Conservation (phyloP, 495 filamentous ascomycete species). For the Neurospora hispaniola region DNA sequence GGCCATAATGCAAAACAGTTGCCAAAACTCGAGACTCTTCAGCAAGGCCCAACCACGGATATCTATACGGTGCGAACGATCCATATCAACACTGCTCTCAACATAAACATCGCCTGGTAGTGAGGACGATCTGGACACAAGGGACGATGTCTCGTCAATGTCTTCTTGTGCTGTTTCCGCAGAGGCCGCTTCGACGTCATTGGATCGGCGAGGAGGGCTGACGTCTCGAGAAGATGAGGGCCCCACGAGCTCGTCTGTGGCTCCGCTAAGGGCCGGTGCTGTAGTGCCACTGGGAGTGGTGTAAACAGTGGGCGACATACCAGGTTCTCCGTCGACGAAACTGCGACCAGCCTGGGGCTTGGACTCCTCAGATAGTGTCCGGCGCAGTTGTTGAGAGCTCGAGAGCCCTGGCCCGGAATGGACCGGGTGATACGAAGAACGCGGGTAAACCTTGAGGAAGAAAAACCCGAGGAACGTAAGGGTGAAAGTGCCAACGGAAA, state of each 20-base stretch:
- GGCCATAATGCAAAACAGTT: slow-evolving; percentile 75
- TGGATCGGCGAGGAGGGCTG: slow-evolving; percentile 4
- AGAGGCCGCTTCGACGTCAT: slow-evolving; percentile 4
- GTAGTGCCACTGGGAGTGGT: neutral
- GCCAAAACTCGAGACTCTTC: slow-evolving; percentile 75
- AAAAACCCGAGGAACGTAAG: slow-evolving; percentile 66
- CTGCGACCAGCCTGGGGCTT: neutral
- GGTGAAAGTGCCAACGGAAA: slow-evolving; percentile 68
- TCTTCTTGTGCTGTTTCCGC: slow-evolving; percentile 9
- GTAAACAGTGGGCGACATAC: neutral
- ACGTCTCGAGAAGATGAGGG: neutral
- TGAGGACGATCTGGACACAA: slow-evolving; percentile 57
- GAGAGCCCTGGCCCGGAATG: slow-evolving; percentile 44
- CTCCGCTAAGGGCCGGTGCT: slow-evolving; percentile 3
- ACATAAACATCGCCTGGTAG: slow-evolving; percentile 37
- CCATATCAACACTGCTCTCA: slow-evolving; percentile 45
- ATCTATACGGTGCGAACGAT: slow-evolving; percentile 64
- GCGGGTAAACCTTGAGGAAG: slow-evolving; percentile 69
- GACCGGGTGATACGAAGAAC: slow-evolving; percentile 54
- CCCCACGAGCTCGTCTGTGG: slow-evolving; percentile 4
- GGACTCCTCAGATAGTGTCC: neutral
- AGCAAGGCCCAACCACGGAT: slow-evolving; percentile 78
- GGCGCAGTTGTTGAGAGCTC: slow-evolving; percentile 49
- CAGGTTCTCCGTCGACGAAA: slow-evolving; percentile 28
- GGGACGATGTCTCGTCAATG: slow-evolving; percentile 72